phyloP scores from a whole-genome alignment of 495 filamentous ascomycete species.

The Xylaria palmicola region DNA sequence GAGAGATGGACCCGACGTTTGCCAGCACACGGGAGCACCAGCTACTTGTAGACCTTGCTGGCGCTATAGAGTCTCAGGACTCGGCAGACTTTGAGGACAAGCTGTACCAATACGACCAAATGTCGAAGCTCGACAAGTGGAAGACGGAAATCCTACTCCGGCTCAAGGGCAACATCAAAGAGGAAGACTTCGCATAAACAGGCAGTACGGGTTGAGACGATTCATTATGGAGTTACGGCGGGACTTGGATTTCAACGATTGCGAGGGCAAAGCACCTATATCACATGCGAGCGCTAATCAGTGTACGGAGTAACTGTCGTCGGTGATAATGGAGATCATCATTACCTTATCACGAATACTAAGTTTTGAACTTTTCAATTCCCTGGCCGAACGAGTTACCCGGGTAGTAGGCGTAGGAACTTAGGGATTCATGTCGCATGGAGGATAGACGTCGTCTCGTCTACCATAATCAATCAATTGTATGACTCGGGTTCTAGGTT shows the following conservation, averaged over 20 bases:
- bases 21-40: constrained; percentile 72
- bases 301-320: constrained; percentile 1
- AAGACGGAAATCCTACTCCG: constrained; percentile 82
- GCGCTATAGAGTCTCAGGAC: constrained; percentile 69
- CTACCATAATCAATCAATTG: no score
- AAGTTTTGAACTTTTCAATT: neutral
- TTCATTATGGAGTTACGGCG: constrained; percentile 17
- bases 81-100: constrained; percentile 81
- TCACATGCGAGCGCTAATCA: constrained; percentile 10
- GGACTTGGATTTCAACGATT: constrained; percentile 13
- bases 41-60: constrained; percentile 70
- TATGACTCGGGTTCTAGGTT: no score
- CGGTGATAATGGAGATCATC: neutral
- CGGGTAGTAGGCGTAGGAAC: neutral
- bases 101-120: constrained; percentile 80
- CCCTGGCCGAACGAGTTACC: neutral
- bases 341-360: neutral
- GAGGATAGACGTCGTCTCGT: no score
- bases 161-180: constrained; percentile 79
- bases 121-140: constrained; percentile 93
- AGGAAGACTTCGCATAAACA: constrained; percentile 53
- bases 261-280: constrained; percentile 5
- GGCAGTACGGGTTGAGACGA: neutral
- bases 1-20: constrained; percentile 78
- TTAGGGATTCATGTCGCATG: no score